Percentiles rank a stretch among this genome's conserved stretches.
Evolutionary conservation across 2,329 filamentous ascomycete genomes (phyloP).

Genomic region (Cladorrhinum sp.): DNA sequence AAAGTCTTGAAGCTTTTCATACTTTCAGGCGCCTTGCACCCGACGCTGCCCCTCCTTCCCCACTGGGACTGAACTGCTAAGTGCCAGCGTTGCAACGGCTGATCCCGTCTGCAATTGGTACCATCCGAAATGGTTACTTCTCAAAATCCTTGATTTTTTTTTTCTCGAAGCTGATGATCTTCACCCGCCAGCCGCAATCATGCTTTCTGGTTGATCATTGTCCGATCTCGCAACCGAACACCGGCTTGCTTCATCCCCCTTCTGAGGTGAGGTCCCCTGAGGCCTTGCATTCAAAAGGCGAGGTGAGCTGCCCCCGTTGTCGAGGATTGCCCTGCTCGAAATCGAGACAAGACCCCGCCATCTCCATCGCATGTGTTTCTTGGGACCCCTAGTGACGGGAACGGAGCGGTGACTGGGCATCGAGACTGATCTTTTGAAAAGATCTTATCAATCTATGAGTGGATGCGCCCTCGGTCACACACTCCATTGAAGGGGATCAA

Average conservation of each 20-base stretch:
- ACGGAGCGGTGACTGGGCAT: neutral
- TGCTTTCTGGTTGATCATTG: constrained; percentile 1
- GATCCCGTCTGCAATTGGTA: neutral
- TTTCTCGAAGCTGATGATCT: neutral
- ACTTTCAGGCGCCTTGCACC: neutral
- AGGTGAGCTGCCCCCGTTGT: neutral
- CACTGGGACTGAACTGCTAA: neutral
- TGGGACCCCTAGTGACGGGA: neutral
- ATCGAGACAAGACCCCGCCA: neutral
- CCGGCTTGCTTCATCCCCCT: constrained; percentile 2
- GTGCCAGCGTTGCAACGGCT: constrained; percentile 1
- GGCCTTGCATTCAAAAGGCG: constrained; percentile 2
- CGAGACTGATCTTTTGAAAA: neutral
- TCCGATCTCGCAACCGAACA: constrained; percentile 6
- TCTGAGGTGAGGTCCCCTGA: constrained; percentile 2
- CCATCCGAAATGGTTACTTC: neutral
- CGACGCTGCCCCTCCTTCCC: neutral
- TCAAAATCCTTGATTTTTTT: neutral
- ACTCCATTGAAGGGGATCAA: neutral
- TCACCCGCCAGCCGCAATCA: neutral
- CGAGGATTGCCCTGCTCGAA: neutral
- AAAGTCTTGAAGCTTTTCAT: neutral
- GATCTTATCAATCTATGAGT: neutral
- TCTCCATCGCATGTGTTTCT: constrained; percentile 1
- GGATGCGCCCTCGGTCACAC: neutral